Evolutionary conservation across 2,329 filamentous ascomycete species (phyloP).

Genomic region (Phyllosticta citribraziliensis): DNA sequence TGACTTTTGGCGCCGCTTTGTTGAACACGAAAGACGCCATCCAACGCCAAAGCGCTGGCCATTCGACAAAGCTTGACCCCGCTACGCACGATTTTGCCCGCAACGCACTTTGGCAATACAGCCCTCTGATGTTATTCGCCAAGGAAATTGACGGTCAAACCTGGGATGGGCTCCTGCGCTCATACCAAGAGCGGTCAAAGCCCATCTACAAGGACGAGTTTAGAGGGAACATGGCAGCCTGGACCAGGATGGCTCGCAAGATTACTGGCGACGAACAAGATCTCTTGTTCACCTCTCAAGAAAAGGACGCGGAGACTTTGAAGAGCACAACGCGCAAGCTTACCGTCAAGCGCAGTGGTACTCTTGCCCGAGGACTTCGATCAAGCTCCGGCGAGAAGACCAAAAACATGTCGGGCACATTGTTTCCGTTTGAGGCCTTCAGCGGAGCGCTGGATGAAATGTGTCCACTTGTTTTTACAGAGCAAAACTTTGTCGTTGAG

Average conservation of each 20-base stretch:
- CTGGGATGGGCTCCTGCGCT: slow-evolving; percentile 69
- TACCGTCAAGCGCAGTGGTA: slow-evolving; percentile 90
- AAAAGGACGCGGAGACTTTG: slow-evolving; percentile 76
- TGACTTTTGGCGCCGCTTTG: slow-evolving; percentile 68
- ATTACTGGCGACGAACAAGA: slow-evolving; percentile 68
- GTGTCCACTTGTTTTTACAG: slow-evolving; percentile 73
- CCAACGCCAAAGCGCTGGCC: slow-evolving; percentile 37
- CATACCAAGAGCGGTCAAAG: slow-evolving; percentile 69
- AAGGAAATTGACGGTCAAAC: slow-evolving; percentile 72
- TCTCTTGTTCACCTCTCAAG: slow-evolving; percentile 78
- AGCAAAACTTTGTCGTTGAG: slow-evolving; percentile 95
- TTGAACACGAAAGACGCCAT: slow-evolving; percentile 58
- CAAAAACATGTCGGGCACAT: slow-evolving; percentile 50
- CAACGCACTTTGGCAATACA: slow-evolving; percentile 75
- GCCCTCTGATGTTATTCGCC: slow-evolving; percentile 76
- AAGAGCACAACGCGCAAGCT: slow-evolving; percentile 66
- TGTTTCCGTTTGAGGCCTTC: slow-evolving; percentile 74
- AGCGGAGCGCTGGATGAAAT: slow-evolving; percentile 70
- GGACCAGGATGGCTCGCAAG: slow-evolving; percentile 72
- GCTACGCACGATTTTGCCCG: slow-evolving; percentile 62
- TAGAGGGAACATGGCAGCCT: slow-evolving; percentile 62
- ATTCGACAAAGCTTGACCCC: slow-evolving; percentile 52
- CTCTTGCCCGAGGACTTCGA: slow-evolving; percentile 63
- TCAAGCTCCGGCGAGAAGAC: slow-evolving; percentile 56
- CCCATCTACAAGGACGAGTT: slow-evolving; percentile 76